These are phyloP conservation scores for Talaromyces marneffei DNA, from an alignment of 2,329 filamentous ascomycete species.

Conservation along the genomic window DNA sequence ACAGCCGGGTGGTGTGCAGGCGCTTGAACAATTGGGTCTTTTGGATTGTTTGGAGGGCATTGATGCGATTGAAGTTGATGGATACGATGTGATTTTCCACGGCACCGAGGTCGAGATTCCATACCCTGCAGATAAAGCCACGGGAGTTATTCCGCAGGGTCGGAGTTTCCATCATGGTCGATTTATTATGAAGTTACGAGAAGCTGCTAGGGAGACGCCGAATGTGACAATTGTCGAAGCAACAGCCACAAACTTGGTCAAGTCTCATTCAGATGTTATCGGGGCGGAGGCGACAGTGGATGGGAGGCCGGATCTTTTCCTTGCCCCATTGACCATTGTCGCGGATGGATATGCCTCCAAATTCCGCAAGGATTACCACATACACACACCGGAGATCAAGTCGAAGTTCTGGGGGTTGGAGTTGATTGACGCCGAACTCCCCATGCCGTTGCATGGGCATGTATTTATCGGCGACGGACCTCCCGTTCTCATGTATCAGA, in stretches of 20 bases:
- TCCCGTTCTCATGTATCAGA: conserved; percentile 91
- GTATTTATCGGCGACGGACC: conserved; percentile 74
- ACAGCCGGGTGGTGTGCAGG: conserved; percentile 82
- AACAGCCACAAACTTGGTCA: conserved; percentile 70
- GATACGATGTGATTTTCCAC: conserved; percentile 84
- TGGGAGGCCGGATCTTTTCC: conserved; percentile 69
- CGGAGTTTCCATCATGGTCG: conserved; percentile 88
- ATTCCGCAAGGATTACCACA: conserved; percentile 76
- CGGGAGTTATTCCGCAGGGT: conserved; percentile 57
- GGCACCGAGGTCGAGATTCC: conserved; percentile 66
- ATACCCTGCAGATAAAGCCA: conserved; percentile 60
- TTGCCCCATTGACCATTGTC: conserved; percentile 79
- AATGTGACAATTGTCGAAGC: conserved; percentile 92
- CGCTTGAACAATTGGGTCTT: conserved; percentile 74
- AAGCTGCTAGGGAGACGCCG: conserved; percentile 64
- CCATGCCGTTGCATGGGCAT: conserved; percentile 70
- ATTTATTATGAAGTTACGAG: conserved; percentile 77
- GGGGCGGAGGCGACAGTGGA: conserved; percentile 72
- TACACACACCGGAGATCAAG: conserved; percentile 61
- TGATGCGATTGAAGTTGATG: conserved; percentile 73
- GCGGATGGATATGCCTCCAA: conserved; percentile 90
- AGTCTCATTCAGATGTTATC: conserved; percentile 66
- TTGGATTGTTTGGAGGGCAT: conserved; percentile 79
- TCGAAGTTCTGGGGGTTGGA: conserved; percentile 94
- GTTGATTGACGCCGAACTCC: conserved; percentile 78